Evolutionary conservation across 768 basidiomycete genomes (phyloP).

Genomic region (Pulveroboletus ravenelii): DNA sequence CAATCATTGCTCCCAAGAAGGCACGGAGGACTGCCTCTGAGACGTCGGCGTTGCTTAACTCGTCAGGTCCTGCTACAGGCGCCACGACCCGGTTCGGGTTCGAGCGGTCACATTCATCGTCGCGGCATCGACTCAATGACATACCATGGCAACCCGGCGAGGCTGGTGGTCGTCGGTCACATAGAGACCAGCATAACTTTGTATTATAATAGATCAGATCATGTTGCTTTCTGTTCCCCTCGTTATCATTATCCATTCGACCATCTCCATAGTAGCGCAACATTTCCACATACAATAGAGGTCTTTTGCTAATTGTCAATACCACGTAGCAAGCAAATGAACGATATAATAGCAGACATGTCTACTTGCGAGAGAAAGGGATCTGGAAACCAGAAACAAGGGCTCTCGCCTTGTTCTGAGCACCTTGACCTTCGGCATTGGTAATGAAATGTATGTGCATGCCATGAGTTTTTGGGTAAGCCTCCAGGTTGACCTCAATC

Average conservation of each 20-base stretch:
- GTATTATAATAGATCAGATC: constrained; percentile 4
- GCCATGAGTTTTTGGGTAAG: constrained; percentile 81
- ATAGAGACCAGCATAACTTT: not conserved
- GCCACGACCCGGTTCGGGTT: constrained; percentile 28
- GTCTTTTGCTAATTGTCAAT: constrained; percentile 22
- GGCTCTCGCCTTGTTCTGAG: constrained; percentile 83
- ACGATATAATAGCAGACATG: not conserved
- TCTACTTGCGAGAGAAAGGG: constrained; percentile 61
- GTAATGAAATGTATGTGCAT: constrained; percentile 96
- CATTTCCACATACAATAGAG: constrained; percentile 29
- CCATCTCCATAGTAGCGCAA: constrained; percentile 11
- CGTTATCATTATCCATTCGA: constrained; percentile 20
- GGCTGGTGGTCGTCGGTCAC: constrained; percentile 20
- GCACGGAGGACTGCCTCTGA: constrained; percentile 70
- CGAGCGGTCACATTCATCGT: constrained; percentile 35
- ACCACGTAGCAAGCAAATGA: constrained; percentile 6
- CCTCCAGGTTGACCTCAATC: constrained; percentile 89
- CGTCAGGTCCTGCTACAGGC: constrained; percentile 9
- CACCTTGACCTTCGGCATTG: constrained; percentile 80
- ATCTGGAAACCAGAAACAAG: constrained; percentile 89
- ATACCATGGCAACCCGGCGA: constrained; percentile 50
- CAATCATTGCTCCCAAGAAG: constrained; percentile 56
- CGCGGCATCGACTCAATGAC: constrained; percentile 56
- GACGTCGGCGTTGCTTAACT: constrained; percentile 38
- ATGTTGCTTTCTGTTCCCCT: constrained; percentile 13